Evolutionary conservation across 1,284 basidiomycete genomes (phyloP), one percentile per base, ranked within the genome.

Genomic region (Dichomitus squalens): DNA sequence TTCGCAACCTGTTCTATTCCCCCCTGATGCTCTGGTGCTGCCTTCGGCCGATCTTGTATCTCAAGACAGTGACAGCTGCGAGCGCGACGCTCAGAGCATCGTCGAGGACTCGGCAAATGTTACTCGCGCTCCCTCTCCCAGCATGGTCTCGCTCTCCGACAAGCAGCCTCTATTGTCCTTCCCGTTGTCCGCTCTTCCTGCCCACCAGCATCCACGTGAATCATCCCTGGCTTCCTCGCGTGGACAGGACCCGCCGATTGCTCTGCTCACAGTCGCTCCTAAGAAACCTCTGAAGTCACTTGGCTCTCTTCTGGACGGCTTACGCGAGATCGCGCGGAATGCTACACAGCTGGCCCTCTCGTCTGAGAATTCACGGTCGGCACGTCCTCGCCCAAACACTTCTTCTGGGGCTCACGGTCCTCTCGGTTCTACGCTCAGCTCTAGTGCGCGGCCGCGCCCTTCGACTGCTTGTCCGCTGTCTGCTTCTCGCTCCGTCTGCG

Each of bases 241-340:
- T 7, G 4, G 7, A 14, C 21, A 16, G 11, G 20, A 34, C 36
- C 34, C 8, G 23, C 18, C 33, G n/a, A 35, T 52, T 31, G 39
- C 20, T 3, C 20, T 38, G 8, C 23, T 25, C 12, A 35, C 9
- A 11, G 40, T 47, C 1, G 20, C 18, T 2, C 11, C 38, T 20
- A 6, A 12, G 33, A 59, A 53, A 27, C 58, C 55, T 2, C 40
- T 66, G 49, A 61, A 57, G 35, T 52, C 64, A 8, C 57, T 66
- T 1, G 62, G 29, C 0, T 53, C 58, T 16, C 53, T 62, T 16
- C 53, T 66, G 31, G 58, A 64, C 35, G 53, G 35, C 27, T 55
- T 66, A 9, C 58, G 59, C 6, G 58, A 61, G 21, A 66, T 61
- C 11, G 64, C 64, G 4, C 62, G 64, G 18, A 49, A 52, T 29